phyloP scores from a whole-genome alignment of 202 grass and related monocot genomes.

The Schoenoplectus tabernaemontani region DNA sequence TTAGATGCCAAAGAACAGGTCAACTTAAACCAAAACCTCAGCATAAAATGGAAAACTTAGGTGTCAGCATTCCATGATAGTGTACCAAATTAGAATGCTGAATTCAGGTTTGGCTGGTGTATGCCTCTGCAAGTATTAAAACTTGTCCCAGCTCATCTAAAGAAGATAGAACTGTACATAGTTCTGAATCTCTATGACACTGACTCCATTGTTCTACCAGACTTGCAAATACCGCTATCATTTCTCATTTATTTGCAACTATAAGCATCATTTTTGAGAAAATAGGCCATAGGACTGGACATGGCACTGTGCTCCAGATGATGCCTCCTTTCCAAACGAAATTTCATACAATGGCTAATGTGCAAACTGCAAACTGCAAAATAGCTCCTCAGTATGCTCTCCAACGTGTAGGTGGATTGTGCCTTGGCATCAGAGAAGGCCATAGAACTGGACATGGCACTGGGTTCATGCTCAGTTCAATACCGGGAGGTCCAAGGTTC shows the following conservation, averaged over 20 bases:
- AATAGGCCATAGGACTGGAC: not conserved
- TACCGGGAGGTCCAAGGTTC: conserved; percentile 67
- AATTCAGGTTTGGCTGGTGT: not conserved
- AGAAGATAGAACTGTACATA: not conserved
- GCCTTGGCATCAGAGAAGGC: conserved; percentile 61
- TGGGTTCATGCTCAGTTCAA: conserved; percentile 71
- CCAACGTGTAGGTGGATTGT: conserved; percentile 46
- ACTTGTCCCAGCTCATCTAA: not conserved
- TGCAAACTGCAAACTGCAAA: no score
- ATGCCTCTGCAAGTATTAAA: not conserved
- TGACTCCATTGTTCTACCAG: not conserved
- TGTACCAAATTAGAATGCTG: not conserved
- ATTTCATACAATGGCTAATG: conserved; percentile 13
- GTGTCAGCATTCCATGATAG: not conserved
- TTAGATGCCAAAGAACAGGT: not conserved
- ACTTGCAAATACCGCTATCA: not conserved
- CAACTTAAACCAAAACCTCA: not conserved
- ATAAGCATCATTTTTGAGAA: not conserved
- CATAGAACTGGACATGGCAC: conserved; percentile 56
- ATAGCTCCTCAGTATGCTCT: not conserved
- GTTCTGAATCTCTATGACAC: not conserved
- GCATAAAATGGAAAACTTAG: not conserved
- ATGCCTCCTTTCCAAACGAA: not conserved
- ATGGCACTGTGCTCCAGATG: not conserved
- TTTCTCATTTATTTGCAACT: not conserved